Conservation (phyloP, 495 filamentous ascomycete species). For the Penicillium cosmopolitanum region DNA sequence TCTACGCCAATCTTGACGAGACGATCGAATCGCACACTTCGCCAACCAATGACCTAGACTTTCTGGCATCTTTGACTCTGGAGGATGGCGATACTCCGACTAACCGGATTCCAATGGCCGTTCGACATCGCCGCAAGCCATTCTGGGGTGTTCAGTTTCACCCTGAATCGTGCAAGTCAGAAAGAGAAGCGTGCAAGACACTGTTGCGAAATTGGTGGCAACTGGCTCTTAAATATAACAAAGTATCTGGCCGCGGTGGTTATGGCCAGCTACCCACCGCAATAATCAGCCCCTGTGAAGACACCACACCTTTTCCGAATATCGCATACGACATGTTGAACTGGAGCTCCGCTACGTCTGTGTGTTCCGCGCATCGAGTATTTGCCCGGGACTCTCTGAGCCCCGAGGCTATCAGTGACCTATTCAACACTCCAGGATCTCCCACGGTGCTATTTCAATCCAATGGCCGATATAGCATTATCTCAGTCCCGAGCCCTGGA, state of each 20-base stretch:
- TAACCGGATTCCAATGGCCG: slow-evolving; percentile 72
- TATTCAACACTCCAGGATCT: slow-evolving; percentile 39
- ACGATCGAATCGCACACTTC: background rate
- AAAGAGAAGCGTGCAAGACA: slow-evolving; percentile 60
- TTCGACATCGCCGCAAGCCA: slow-evolving; percentile 69
- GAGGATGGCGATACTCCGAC: slow-evolving; percentile 12
- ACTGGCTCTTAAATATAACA: slow-evolving; percentile 42
- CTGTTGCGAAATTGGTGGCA: slow-evolving; percentile 81
- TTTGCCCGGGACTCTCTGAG: slow-evolving; percentile 24
- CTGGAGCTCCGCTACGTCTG: slow-evolving; percentile 40
- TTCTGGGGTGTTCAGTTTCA: slow-evolving; percentile 96
- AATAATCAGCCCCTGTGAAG: slow-evolving; percentile 29
- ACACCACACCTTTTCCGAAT: slow-evolving; percentile 30
- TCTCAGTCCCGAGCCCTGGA: slow-evolving; percentile 44
- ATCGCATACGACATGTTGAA: slow-evolving; percentile 40
- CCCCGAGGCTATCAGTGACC: slow-evolving; percentile 41
- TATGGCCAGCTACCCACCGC: slow-evolving; percentile 30
- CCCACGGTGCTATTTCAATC: slow-evolving; percentile 49
- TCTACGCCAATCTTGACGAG: slow-evolving; percentile 62
- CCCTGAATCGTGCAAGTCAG: slow-evolving; percentile 89
- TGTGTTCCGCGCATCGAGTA: slow-evolving; percentile 31
- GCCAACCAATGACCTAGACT: slow-evolving; percentile 28
- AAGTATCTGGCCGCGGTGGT: slow-evolving; percentile 34
- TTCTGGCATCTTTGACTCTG: slow-evolving; percentile 44
- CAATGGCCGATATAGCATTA: slow-evolving; percentile 44